A percentile compares a stretch with the other conserved stretches of the same genome.
Conservation (phyloP, 768 basidiomycete species). For the Cubamyces sp. region DNA sequence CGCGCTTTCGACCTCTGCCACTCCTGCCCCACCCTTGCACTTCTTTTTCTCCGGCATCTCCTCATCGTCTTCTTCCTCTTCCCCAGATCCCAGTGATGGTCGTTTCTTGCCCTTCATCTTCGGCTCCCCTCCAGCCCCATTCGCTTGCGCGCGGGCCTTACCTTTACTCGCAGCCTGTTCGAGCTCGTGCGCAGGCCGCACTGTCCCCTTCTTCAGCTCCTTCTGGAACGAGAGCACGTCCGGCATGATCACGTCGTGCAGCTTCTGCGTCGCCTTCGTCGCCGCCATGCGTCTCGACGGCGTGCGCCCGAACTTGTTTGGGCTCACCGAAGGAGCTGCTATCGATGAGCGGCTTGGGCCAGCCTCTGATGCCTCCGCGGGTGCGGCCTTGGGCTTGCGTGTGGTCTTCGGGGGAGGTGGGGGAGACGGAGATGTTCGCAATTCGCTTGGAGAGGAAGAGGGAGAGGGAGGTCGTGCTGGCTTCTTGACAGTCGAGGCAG, state of each 20-base stretch:
- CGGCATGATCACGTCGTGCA: conserved; percentile 69
- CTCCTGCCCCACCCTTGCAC: conserved; percentile 16
- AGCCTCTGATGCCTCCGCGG: conserved; percentile 18
- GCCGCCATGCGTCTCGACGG: conserved; percentile 52
- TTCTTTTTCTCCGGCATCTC: conserved; percentile 32
- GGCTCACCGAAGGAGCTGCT: conserved; percentile 9
- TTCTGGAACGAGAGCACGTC: conserved; percentile 72
- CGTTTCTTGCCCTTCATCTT: conserved; percentile 35
- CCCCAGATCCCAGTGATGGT: conserved; percentile 23
- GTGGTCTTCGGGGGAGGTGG: neutral
- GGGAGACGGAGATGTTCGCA: conserved; percentile 15
- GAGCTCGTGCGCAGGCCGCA: conserved; percentile 32
- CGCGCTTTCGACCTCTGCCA: conserved; percentile 26
- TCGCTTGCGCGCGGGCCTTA: conserved; percentile 26
- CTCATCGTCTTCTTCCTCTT: conserved; percentile 30
- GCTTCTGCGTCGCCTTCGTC: conserved; percentile 49
- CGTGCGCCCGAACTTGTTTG: conserved; percentile 25
- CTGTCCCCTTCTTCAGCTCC: conserved; percentile 53
- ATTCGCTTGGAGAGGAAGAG: conserved; percentile 7
- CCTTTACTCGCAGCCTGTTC: conserved; percentile 27
- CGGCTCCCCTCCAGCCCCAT: neutral
- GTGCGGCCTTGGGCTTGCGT: conserved; percentile 1
- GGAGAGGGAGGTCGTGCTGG: conserved; percentile 3
- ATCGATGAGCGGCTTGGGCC: conserved; percentile 26
- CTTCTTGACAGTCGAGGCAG: conserved; percentile 5